Evolutionary conservation across 2,329 filamentous ascomycete species (phyloP).

Genomic region (Ophiostoma angusticollis): DNA sequence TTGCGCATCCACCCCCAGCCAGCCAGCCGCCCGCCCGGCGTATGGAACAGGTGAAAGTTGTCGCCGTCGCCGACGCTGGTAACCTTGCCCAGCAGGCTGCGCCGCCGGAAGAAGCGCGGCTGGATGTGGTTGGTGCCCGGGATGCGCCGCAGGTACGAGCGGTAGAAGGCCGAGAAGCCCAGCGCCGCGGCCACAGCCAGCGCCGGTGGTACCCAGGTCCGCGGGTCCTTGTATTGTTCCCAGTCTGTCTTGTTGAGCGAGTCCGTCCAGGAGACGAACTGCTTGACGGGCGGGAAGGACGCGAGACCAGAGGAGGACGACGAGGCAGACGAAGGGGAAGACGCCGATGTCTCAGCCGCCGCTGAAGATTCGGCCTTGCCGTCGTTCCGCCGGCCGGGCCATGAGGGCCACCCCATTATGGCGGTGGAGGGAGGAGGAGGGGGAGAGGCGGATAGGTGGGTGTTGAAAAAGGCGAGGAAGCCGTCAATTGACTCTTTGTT

Average conservation of each 20-base stretch:
- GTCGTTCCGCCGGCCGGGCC: slow-evolving; percentile 9
- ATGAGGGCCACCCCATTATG: slow-evolving; percentile 14
- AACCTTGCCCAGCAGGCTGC: slow-evolving; percentile 71
- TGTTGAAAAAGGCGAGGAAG: background rate
- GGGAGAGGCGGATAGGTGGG: background rate
- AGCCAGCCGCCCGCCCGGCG: slow-evolving; percentile 71
- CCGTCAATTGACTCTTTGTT: background rate
- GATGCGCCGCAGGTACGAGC: slow-evolving; percentile 70
- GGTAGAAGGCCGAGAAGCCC: slow-evolving; percentile 47
- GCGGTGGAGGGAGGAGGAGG: background rate
- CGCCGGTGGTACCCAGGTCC: slow-evolving; percentile 39
- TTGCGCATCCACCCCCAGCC: slow-evolving; percentile 89
- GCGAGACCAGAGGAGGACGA: background rate
- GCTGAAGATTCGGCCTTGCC: slow-evolving; percentile 3
- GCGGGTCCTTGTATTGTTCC: slow-evolving; percentile 41
- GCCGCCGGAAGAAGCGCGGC: slow-evolving; percentile 58
- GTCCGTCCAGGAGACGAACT: slow-evolving; percentile 24
- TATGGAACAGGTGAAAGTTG: slow-evolving; percentile 89
- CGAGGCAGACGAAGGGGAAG: background rate
- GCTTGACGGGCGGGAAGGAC: background rate
- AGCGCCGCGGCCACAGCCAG: slow-evolving; percentile 44
- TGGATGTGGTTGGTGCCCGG: slow-evolving; percentile 64
- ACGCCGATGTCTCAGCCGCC: background rate
- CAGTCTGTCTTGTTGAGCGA: slow-evolving; percentile 36
- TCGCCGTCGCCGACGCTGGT: slow-evolving; percentile 95